These are phyloP conservation scores for Raffaelea ambrosiae DNA, from an alignment of 2,329 filamentous ascomycete genomes.

Conservation along the genomic window DNA sequence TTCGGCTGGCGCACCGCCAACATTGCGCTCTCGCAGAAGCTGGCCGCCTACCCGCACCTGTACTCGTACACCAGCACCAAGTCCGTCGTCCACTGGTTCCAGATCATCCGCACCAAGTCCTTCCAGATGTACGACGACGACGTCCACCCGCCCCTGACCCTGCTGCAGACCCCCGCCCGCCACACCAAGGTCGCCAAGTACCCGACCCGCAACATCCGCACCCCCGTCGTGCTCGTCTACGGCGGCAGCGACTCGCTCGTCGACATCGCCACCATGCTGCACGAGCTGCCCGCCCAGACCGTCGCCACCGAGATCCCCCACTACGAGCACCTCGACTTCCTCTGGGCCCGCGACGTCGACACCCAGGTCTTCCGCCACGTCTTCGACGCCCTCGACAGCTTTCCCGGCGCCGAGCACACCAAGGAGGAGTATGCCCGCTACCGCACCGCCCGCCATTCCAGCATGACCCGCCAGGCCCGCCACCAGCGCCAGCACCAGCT, in stretches of 20 bases:
- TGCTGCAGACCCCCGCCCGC: conserved; percentile 49
- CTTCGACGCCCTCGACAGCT: conserved; percentile 76
- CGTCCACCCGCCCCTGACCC: conserved; percentile 64
- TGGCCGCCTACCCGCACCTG: conserved; percentile 89
- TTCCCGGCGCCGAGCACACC: conserved; percentile 48
- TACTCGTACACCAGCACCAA: conserved; percentile 98
- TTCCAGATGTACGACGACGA: conserved; percentile 99
- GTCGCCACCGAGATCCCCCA: conserved; percentile 79
- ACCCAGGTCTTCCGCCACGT: conserved; percentile 83
- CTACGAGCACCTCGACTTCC: conserved; percentile 94
- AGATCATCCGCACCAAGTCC: conserved; percentile 91
- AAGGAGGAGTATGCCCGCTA: conserved; percentile 55
- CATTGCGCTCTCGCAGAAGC: conserved; percentile 78
- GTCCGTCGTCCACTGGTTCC: conserved; percentile 97
- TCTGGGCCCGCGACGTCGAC: conserved; percentile 86
- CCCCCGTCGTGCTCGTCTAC: conserved; percentile 87
- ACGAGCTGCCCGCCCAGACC: conserved; percentile 76
- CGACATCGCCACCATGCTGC: conserved; percentile 87
- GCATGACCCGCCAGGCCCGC: conserved; percentile 27
- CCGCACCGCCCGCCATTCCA: conserved; percentile 39
- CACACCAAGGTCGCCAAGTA: conserved; percentile 97
- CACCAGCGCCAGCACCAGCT: conserved; percentile 13
- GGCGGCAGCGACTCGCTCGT: conserved; percentile 90
- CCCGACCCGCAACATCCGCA: conserved; percentile 93
- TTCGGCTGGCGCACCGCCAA: conserved; percentile 87